Evolutionary conservation across 2,329 filamentous ascomycete species (phyloP).

Genomic region (Emericellopsis atlantica): DNA sequence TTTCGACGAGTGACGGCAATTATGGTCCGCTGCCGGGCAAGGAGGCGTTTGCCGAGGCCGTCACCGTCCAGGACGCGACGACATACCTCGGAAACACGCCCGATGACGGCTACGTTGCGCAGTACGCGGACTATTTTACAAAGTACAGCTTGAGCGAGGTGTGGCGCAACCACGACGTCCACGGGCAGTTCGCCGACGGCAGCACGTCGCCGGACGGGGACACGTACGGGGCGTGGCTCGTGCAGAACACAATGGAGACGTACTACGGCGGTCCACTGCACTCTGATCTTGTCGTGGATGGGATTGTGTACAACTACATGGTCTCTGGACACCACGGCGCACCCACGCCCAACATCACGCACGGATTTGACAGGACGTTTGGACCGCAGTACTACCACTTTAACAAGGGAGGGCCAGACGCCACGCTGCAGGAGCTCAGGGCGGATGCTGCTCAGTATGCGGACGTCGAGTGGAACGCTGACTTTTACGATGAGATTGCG

Average conservation of each 20-base stretch:
- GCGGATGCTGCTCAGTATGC: constrained; percentile 40
- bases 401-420: constrained; percentile 36
- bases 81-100: constrained; percentile 45
- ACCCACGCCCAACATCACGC: constrained; percentile 49
- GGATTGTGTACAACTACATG: constrained; percentile 53
- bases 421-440: constrained; percentile 32
- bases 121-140: constrained; percentile 50
- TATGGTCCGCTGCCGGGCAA: constrained; percentile 32
- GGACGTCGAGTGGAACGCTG: constrained; percentile 36
- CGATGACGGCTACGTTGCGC: constrained; percentile 39
- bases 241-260: constrained; percentile 51
- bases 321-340: constrained; percentile 51
- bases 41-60: constrained; percentile 20
- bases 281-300: constrained; percentile 50
- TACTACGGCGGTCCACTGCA: constrained; percentile 50
- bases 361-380: constrained; percentile 53
- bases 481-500: constrained; percentile 53
- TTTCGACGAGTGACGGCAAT: constrained; percentile 42
- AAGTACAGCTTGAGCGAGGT: constrained; percentile 51
- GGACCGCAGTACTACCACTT: constrained; percentile 53
- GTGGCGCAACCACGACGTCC: constrained; percentile 44
- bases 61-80: constrained; percentile 50
- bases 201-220: constrained; percentile 3
- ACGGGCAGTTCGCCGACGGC: constrained; percentile 26
- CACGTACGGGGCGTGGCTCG: constrained; percentile 33